A percentile compares a stretch with the other conserved stretches of the same genome.
phyloP scores from a whole-genome alignment of 148 eudicot genomes.

The Silene latifolia region DNA sequence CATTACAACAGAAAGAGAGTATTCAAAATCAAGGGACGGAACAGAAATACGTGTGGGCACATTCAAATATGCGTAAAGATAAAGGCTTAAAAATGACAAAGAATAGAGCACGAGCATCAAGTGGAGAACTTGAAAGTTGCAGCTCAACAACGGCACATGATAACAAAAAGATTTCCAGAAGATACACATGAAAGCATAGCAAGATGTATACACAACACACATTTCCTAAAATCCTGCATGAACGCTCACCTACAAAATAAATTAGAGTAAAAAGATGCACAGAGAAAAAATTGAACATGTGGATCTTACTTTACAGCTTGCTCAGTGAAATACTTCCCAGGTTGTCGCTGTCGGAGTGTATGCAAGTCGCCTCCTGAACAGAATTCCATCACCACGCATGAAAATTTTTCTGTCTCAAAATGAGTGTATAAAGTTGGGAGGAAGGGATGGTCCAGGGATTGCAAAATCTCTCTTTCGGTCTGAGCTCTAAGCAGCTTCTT shows the following conservation, averaged over 20 bases:
- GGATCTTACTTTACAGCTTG: conserved; percentile 85
- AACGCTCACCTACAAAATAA: not conserved
- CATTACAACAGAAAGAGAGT: not conserved
- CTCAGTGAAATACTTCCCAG: conserved; percentile 77
- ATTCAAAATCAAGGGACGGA: not conserved
- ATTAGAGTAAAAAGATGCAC: conserved; percentile 1
- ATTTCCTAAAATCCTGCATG: not conserved
- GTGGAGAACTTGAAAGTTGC: not conserved
- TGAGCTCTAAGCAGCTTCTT: conserved; percentile 85
- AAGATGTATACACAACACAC: too few species aligned
- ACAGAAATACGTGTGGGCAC: not conserved
- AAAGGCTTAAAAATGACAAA: not conserved
- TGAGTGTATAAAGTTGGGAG: conserved; percentile 77
- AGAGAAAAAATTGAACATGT: conserved; percentile 11
- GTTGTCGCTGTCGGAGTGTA: conserved; percentile 83
- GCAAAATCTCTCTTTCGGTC: conserved; percentile 86
- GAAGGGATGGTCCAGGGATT: conserved; percentile 88
- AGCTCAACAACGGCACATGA: not conserved
- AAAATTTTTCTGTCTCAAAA: conserved; percentile 86
- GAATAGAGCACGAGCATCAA: not conserved
- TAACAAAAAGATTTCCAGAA: not conserved
- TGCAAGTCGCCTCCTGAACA: conserved; percentile 98
- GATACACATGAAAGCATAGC: not conserved
- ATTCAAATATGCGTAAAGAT: not conserved
- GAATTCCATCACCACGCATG: conserved; percentile 93